Percentiles rank a stretch among this genome's conserved stretches.
Conservation (phyloP, 495 filamentous ascomycete genomes). For the Entonaema liquescens region DNA sequence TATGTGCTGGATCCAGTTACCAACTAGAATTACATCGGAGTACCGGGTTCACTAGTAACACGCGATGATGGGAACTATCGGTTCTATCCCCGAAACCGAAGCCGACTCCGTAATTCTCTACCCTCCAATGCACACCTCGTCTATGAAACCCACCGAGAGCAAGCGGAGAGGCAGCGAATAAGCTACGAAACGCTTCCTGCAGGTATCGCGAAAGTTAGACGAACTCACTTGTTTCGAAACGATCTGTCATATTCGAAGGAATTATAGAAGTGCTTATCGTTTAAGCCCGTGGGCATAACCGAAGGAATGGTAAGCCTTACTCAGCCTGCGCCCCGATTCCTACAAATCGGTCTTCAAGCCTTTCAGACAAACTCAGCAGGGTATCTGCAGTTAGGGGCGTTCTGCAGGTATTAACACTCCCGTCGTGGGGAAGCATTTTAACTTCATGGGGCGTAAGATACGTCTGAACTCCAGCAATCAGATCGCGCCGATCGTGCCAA, state of each 20-base stretch:
- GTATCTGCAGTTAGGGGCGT: background rate
- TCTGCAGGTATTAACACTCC: background rate
- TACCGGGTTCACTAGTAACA: background rate
- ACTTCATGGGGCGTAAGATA: background rate
- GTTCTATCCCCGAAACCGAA: background rate
- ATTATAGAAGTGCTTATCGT: background rate
- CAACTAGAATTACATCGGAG: background rate
- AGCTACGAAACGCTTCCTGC: background rate
- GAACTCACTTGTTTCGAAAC: background rate
- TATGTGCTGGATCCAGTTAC: background rate
- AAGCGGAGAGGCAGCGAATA: background rate
- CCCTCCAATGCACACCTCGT: background rate
- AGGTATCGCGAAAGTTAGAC: background rate
- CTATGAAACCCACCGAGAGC: slow-evolving; percentile 6
- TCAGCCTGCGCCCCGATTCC: slow-evolving; percentile 13
- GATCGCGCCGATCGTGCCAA: background rate
- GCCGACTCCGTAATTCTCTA: background rate
- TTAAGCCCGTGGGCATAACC: background rate
- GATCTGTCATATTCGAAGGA: background rate
- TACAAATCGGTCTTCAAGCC: background rate
- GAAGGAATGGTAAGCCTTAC: slow-evolving; percentile 9
- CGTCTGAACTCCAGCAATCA: background rate
- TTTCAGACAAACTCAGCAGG: background rate
- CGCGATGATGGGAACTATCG: background rate
- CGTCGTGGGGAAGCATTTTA: background rate